Evolutionary conservation across 2,329 filamentous ascomycete genomes (phyloP).

Genomic region (Verticillium dahliae): DNA sequence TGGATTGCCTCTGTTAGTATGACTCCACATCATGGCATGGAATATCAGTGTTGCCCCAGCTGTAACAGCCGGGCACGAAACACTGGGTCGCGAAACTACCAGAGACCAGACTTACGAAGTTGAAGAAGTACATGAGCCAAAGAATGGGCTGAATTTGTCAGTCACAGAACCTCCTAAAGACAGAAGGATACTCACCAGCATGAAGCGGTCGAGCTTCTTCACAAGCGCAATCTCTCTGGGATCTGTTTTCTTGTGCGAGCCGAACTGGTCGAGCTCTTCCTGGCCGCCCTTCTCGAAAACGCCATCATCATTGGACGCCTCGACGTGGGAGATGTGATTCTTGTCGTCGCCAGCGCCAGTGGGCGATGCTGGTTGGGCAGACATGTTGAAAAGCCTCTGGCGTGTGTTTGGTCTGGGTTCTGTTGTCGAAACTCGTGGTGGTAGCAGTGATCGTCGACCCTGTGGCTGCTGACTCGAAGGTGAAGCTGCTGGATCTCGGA

Average conservation of each 20-base stretch:
- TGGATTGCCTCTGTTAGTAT: background rate
- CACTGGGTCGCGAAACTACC: background rate
- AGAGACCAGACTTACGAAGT: slow-evolving; percentile 6
- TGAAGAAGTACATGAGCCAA: slow-evolving; percentile 16
- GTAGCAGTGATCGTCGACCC: background rate
- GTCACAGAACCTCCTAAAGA: background rate
- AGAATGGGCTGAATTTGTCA: slow-evolving; percentile 6
- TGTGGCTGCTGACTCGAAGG: background rate
- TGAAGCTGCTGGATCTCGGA: background rate
- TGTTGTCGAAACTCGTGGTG: background rate
- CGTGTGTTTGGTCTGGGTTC: background rate
- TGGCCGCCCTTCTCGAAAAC: slow-evolving; percentile 8
- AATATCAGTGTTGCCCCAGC: too few relatives aligned
- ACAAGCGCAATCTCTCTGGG: slow-evolving; percentile 28
- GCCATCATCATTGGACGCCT: slow-evolving; percentile 4
- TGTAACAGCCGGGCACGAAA: too few relatives aligned
- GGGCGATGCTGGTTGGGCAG: background rate
- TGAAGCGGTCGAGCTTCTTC: slow-evolving; percentile 25
- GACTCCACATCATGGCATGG: background rate
- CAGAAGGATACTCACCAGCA: slow-evolving; percentile 15
- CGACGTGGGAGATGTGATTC: slow-evolving; percentile 1
- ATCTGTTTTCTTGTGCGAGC: slow-evolving; percentile 30
- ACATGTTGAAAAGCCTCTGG: background rate
- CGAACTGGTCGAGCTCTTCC: slow-evolving; percentile 26
- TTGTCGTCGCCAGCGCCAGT: background rate